Evolutionary conservation across 1,284 basidiomycete species (phyloP), one percentile per base, ranked within the genome.

Genomic region (Lentinus polychrous): DNA sequence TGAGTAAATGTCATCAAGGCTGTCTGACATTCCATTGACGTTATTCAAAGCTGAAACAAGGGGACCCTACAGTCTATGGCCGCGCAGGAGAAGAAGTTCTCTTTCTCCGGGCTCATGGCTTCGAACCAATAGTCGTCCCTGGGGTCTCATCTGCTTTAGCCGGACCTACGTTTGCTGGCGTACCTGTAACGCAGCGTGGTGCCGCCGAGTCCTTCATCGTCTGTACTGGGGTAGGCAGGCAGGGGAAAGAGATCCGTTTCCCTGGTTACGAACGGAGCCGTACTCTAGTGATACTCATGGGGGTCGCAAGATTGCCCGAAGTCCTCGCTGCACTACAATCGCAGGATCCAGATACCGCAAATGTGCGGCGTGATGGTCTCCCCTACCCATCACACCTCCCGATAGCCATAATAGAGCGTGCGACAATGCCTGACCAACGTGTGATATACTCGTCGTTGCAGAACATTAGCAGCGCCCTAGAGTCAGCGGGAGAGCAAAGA

Each of bases 171-270:
- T 88, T 95, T 64, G 84, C 90, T 10, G 85, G 86, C 0, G 94
- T 98, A 24, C 93, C 95, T 0, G 87, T 98, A 22, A 98, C 95
- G 0, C 95, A 98, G 64, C 82, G 95, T 3, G 95, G 95, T 0
- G 93, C 92, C 0, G 88, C 94, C 0, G 94, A 98, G 57, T 83
- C 81, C 0, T 77, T 98, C 53, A 74, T 89, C 45, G 81, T 98
- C 1, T 96, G 93, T 66, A 98, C 95, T 0, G 95, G 94, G 0
- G 94, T 98, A 0, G 94, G 94, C 0, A 73, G 93, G 32, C 78
- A 83, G 10, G 95, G 95, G 0, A 86, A 87, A 57, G 78, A 79
- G n/a, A 91, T 95, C 18, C 74, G 77, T 43, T 68, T 98, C 23
- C 94, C 94, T 0, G 90, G 86, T 3, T 98, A 98, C 67, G 82